phyloP scores from a whole-genome alignment of 106 monocot species.

The Platanthera zijinensis region DNA sequence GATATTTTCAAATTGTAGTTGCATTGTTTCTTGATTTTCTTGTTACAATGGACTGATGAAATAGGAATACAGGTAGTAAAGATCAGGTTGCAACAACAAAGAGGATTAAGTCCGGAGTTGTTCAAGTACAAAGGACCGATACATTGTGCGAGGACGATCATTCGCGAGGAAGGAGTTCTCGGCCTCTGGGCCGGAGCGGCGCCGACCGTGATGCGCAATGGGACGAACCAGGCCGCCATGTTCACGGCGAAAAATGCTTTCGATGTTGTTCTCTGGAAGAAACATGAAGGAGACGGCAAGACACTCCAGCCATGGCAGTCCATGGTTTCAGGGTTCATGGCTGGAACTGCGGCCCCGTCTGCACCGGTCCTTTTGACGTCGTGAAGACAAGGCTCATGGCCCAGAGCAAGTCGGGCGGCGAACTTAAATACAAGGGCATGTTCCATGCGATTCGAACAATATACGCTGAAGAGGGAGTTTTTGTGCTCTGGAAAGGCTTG shows the following conservation, averaged over 20 bases:
- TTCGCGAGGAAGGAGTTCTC: slow-evolving; percentile 70
- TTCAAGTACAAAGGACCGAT: slow-evolving; percentile 82
- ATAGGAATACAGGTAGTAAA: slow-evolving; percentile 64
- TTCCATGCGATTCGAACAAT: slow-evolving; percentile 79
- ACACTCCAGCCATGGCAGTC: slow-evolving; percentile 95
- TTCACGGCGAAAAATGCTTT: slow-evolving; percentile 84
- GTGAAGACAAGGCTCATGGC: slow-evolving; percentile 98
- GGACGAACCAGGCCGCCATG: slow-evolving; percentile 95
- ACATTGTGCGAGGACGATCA: slow-evolving; percentile 74
- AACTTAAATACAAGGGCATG: slow-evolving; percentile 71
- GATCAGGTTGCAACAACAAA: slow-evolving; percentile 89
- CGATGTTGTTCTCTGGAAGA: slow-evolving; percentile 79
- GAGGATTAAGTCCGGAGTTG: slow-evolving; percentile 54
- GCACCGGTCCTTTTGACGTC: slow-evolving; percentile 94
- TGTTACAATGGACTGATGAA: too few species aligned
- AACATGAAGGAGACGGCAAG: slow-evolving; percentile 80
- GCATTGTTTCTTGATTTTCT: too few species aligned
- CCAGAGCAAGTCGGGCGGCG: slow-evolving; percentile 48
- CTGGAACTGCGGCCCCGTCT: slow-evolving; percentile 84
- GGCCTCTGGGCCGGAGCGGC: slow-evolving; percentile 92
- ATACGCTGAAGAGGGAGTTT: slow-evolving; percentile 66
- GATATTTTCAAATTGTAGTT: not conserved
- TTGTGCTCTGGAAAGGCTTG: slow-evolving; percentile 83
- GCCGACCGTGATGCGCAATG: slow-evolving; percentile 94
- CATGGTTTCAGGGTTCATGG: slow-evolving; percentile 91